Evolutionary conservation across 495 filamentous ascomycete genomes (phyloP).

Genomic region (Lophiostoma macrostomum): DNA sequence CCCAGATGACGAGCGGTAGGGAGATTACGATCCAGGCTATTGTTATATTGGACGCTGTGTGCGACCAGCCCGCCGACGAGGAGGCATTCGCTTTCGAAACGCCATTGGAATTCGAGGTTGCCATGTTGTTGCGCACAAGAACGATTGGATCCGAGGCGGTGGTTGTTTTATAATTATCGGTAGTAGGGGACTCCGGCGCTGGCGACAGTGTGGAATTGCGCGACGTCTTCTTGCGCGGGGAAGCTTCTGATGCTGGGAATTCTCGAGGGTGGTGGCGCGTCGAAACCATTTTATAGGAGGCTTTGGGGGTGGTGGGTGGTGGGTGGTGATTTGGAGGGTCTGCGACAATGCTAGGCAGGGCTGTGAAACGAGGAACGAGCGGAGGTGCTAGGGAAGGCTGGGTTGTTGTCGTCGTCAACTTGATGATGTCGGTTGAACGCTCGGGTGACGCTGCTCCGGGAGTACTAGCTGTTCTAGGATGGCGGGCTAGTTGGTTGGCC

Average conservation of each 20-base stretch:
- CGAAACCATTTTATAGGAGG: conserved; percentile 32
- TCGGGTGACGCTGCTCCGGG: too few relatives aligned
- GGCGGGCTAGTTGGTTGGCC: too few relatives aligned
- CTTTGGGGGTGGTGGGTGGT: too few relatives aligned
- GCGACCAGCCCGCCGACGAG: conserved; percentile 49
- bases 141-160: conserved; percentile 13
- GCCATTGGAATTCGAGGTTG: conserved; percentile 34
- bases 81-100: background rate
- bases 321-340: too few relatives aligned
- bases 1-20: conserved; percentile 82
- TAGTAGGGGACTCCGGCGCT: conserved; percentile 15
- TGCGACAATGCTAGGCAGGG: too few relatives aligned
- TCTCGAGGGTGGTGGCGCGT: conserved; percentile 40
- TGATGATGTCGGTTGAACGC: too few relatives aligned
- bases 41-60: conserved; percentile 62
- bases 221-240: conserved; percentile 25
- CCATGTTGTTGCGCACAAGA: conserved; percentile 36
- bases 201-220: conserved; percentile 29
- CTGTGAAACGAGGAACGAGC: too few relatives aligned
- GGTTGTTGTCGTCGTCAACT: too few relatives aligned
- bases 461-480: too few relatives aligned
- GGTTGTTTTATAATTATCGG: too few relatives aligned
- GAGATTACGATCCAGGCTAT: conserved; percentile 75
- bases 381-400: too few relatives aligned
- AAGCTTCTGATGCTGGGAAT: conserved; percentile 33